Conservation (phyloP, 1,139 yeast species). For the Pichia sp. region DNA sequence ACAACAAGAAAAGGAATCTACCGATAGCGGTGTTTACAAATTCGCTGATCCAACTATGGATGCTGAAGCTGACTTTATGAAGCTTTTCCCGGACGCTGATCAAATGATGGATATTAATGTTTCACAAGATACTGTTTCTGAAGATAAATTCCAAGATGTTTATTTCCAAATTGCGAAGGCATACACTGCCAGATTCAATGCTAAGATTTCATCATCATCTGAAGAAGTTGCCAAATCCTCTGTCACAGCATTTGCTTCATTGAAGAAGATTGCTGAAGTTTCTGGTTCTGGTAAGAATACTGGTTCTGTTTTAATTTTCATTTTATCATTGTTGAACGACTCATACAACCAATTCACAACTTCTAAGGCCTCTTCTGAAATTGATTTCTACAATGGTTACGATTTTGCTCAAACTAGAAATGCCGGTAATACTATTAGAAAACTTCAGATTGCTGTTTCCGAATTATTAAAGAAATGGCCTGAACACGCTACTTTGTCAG, state of each 20-base stretch:
- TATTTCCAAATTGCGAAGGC: conserved; percentile 37
- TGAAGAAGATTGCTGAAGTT: conserved; percentile 28
- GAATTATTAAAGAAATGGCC: conserved; percentile 79
- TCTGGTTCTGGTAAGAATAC: conserved; percentile 32
- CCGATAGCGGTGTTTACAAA: conserved; percentile 60
- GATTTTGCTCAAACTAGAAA: conserved; percentile 58
- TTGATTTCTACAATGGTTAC: conserved; percentile 55
- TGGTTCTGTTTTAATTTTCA: conserved; percentile 42
- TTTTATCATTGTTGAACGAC: conserved; percentile 38
- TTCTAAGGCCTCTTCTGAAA: conserved; percentile 18
- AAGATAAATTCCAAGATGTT: conserved; percentile 33
- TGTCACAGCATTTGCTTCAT: conserved; percentile 33
- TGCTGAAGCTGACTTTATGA: conserved; percentile 69
- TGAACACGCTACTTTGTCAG: conserved; percentile 86
- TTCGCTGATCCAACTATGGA: conserved; percentile 63
- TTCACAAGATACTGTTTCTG: conserved; percentile 18
- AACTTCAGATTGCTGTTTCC: conserved; percentile 45
- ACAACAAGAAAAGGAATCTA: conserved; percentile 60
- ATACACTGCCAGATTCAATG: conserved; percentile 36
- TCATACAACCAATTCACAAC: conserved; percentile 21
- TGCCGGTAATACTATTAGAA: conserved; percentile 54
- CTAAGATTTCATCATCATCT: conserved; percentile 24
- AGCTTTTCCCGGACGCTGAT: conserved; percentile 86
- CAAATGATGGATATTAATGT: conserved; percentile 47
- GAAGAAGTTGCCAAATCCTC: conserved; percentile 41